Evolutionary conservation across 208 protist genomes (phyloP), one percentile per base, ranked within the genome.

Genomic region (Plasmodiophora brassicae): DNA sequence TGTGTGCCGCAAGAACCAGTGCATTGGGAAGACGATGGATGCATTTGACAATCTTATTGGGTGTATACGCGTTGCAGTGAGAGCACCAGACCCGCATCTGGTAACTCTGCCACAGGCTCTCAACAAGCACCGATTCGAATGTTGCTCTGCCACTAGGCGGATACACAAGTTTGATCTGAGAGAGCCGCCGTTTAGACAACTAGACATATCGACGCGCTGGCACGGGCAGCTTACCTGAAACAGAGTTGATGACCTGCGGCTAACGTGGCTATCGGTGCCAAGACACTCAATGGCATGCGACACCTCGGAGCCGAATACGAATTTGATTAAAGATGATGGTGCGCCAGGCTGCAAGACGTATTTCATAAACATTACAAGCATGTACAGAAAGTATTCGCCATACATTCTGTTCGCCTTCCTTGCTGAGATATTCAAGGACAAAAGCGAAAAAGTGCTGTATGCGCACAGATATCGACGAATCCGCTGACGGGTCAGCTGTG

Each of bases 21-120:
- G 41, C 65, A 78, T 8, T 38, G 20, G 65, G 65, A 38, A 78
- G 65, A 14, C n/a, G 10, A 5, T 14, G 5, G n/a, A 78, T 5
- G 20, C n/a, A 5, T 78, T 78, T 78, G n/a, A 38, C 32, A 44
- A 78, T 38, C 14, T 32, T 5, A 5, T 8, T 86, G 38, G 5
- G 83, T 25, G 25, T 35, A n/a, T 86, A 86, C 39, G 14, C 20
- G 45, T 86, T 86, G 83, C 83, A 86, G 25, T 28, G 5, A 45
- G 83, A 14, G 41, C 83, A 86, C 83, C 83, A 86, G 45, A 86
- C 39, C 8, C 83, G 10, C 83, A 45, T 86, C 28, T 86, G 1
- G 10, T 5, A 5, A 8, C 5, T 44, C 20, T 5, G 5, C 5
- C 14, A n/a, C 5, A 78, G n/a, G 5, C 14, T 78, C 32, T 32